phyloP scores from a whole-genome alignment of 2,329 filamentous ascomycete species.

The Colletotrichum euphorbiae region DNA sequence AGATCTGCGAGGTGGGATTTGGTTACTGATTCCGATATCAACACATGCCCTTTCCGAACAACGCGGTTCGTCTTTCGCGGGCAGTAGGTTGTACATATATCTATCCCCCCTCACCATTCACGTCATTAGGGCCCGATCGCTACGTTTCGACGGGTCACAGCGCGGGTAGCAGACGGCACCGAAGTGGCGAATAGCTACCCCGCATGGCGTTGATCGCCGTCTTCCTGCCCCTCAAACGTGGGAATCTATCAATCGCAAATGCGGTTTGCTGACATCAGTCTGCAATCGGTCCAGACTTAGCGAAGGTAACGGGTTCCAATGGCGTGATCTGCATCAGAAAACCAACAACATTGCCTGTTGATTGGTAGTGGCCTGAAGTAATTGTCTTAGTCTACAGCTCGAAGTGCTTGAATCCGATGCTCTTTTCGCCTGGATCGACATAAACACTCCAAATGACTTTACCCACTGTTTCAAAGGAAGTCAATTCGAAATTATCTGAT shows the following conservation, averaged over 20 bases:
- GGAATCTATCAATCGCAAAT: background rate
- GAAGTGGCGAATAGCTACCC: conserved; percentile 23
- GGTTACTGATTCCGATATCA: background rate
- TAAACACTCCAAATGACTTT: background rate
- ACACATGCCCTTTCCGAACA: background rate
- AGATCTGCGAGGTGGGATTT: background rate
- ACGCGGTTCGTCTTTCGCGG: no score
- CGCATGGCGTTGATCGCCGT: conserved; percentile 22
- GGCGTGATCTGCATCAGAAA: background rate
- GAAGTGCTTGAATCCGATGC: background rate
- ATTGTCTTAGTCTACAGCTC: background rate
- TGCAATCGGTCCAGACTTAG: background rate
- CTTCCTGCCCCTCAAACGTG: conserved; percentile 2
- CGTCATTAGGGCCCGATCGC: conserved; percentile 32
- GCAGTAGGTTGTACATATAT: background rate
- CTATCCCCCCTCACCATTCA: background rate
- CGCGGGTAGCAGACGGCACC: conserved; percentile 16
- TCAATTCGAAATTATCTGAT: background rate
- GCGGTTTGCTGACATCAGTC: conserved; percentile 7
- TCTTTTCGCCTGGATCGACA: background rate
- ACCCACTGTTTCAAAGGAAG: background rate
- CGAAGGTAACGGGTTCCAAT: background rate
- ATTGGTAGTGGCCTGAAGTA: background rate
- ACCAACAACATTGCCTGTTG: background rate
- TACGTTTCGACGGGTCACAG: conserved; percentile 32